Base-by-base conservation (phyloP, 2,329 filamentous ascomycete genomes). In the Colletotrichum caudatum region DNA sequence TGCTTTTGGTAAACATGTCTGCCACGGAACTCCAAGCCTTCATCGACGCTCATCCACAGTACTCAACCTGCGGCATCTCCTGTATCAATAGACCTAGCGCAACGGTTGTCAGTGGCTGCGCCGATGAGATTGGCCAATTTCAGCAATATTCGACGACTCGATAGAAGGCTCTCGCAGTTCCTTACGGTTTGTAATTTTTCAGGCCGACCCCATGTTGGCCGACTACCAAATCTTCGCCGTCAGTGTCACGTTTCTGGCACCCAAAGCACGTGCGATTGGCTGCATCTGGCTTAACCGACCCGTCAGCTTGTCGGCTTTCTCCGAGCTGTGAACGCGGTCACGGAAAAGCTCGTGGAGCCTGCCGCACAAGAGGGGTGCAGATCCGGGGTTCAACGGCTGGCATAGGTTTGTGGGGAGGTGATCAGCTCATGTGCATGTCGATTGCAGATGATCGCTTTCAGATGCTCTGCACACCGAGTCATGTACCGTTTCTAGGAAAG, bases 291-390 rank as follows among this genome's bases (percentile, higher is more conserved):
- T 18, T 9, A 35, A 4, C 62, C 66, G 8, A 26, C 67, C 2
- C 48, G 63, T 0, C 16, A 66, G 2, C 37, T 20, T 0, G 67
- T 70, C 18, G 20, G 61, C 4, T 70, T 70, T n/a, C 12, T 23
- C 3, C 18, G 33, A 9, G 90, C 87, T 6, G 76, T 94, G 1
- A 78, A 86, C 18, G 81, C 80, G 29, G 84, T 91, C 41, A 7
- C 26, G 33, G 56, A 26, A 2, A 48, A 35, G 29, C 2, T 66
- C 14, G 18, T 66, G 64, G 64, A 23, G 64, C 4, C 23, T 66
- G 9, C 64, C 64, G 3, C 54, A 61, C 56, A 66, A 66, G 35
- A 5, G 50, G 0, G 61, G 29, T 0, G 23, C 23, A 18, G 50
- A 56, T 9, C 23, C 56, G 61, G 61, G 61, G 5, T n/a, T 37